phyloP scores from a whole-genome alignment of 2,329 filamentous ascomycete species.

The Phymatotrichopsis omnivora region DNA sequence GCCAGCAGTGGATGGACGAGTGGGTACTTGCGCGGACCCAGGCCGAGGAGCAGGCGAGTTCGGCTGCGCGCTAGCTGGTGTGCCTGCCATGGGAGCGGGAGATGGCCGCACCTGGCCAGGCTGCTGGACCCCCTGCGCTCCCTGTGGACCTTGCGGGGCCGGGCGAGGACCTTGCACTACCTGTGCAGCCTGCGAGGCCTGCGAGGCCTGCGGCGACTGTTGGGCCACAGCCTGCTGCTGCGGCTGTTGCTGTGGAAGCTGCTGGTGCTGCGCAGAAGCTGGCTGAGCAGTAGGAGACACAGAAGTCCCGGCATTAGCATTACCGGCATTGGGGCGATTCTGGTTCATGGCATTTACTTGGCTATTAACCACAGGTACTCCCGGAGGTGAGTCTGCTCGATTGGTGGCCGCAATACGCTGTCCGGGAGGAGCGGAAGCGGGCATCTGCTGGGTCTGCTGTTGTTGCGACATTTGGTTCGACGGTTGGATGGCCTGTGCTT shows the following conservation, averaged over 20 bases:
- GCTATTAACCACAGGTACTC: constrained; percentile 8
- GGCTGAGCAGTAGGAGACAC: constrained; percentile 23
- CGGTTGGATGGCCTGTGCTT: constrained; percentile 12
- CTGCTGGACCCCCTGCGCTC: constrained; percentile 8
- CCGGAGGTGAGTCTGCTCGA: constrained; percentile 16
- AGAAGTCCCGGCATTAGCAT: no score
- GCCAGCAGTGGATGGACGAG: constrained; percentile 18
- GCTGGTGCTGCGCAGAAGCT: constrained; percentile 18
- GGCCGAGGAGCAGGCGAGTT: constrained; percentile 25
- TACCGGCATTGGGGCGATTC: constrained; percentile 2
- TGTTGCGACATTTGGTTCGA: constrained; percentile 22
- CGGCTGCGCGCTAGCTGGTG: constrained; percentile 29
- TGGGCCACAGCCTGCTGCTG: constrained; percentile 17
- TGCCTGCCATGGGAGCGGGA: constrained; percentile 19
- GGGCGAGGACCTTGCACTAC: constrained; percentile 13
- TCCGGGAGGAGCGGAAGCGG: constrained; percentile 7
- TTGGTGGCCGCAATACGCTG: constrained; percentile 21
- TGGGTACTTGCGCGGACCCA: constrained; percentile 20
- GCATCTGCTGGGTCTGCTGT: constrained; percentile 18
- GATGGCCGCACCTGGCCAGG: constrained; percentile 9
- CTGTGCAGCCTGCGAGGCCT: constrained; percentile 33
- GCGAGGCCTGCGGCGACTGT: constrained; percentile 22
- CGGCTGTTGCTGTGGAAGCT: constrained; percentile 14
- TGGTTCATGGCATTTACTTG: constrained; percentile 16
- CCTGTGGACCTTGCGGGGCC: constrained; percentile 6